Conservation (phyloP, 1,284 basidiomycete species). For the Trichosporon sp. region DNA sequence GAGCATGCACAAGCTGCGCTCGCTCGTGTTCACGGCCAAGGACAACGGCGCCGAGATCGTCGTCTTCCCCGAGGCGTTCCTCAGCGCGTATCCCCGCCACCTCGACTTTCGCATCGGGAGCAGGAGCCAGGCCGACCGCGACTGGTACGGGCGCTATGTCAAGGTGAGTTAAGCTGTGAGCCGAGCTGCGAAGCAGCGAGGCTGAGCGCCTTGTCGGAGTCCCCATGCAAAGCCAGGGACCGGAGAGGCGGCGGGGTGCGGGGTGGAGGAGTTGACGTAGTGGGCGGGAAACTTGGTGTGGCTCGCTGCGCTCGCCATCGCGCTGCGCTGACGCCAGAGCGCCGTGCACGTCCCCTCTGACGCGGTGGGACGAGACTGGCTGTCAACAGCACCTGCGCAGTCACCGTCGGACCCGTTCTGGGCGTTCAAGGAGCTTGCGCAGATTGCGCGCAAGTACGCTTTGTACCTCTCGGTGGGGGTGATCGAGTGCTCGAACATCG, state of each 20-base stretch:
- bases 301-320: neutral
- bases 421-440: constrained; percentile 24
- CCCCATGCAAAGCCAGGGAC: too few relatives aligned
- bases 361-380: constrained; percentile 24
- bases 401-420: constrained; percentile 16
- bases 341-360: constrained; percentile 23
- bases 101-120: constrained; percentile 32
- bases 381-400: constrained; percentile 10
- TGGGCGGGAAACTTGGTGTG: too few relatives aligned
- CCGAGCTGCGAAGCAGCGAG: neutral
- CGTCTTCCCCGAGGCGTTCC: constrained; percentile 68
- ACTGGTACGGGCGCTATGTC: constrained; percentile 51
- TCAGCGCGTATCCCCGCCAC: constrained; percentile 45
- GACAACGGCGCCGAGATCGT: constrained; percentile 58
- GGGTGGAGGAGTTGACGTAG: too few relatives aligned
- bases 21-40: constrained; percentile 55
- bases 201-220: too few relatives aligned
- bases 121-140: constrained; percentile 29
- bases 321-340: constrained; percentile 15
- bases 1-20: constrained; percentile 59
- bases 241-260: too few relatives aligned
- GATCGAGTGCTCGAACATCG: constrained; percentile 59
- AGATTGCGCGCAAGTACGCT: constrained; percentile 23
- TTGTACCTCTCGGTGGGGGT: constrained; percentile 64
- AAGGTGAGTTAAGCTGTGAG: constrained; percentile 18